Percentiles rank a stretch among this genome's conserved stretches.
Evolutionary conservation across 169 alveolate species (phyloP).

Genomic region (Eimeria necatrix): DNA sequence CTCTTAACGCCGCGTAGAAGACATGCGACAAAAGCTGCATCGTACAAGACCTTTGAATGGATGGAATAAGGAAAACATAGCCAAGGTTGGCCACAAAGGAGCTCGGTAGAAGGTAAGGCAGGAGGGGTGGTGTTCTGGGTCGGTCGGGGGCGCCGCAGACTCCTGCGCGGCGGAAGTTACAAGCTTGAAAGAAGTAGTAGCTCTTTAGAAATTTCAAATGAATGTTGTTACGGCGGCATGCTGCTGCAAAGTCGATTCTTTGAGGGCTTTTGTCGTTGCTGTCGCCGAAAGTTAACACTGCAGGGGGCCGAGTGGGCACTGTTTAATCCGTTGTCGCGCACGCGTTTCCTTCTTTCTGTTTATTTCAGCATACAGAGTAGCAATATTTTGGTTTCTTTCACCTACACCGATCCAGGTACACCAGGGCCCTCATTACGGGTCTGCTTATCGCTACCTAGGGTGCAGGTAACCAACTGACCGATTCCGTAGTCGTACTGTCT

Average conservation of each 20-base stretch:
- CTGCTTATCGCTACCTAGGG: no score
- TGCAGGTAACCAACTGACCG: no score
- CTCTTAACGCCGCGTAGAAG: no score
- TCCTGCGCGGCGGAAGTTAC: neutral
- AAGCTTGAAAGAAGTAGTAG: neutral
- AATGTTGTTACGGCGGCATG: constrained; percentile 5
- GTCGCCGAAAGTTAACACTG: neutral
- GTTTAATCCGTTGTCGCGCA: neutral
- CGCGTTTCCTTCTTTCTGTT: neutral
- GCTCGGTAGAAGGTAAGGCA: neutral
- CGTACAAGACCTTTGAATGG: no score
- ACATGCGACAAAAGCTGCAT: no score
- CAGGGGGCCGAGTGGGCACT: neutral
- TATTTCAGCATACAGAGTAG: neutral
- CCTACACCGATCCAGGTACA: neutral
- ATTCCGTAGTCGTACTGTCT: no score
- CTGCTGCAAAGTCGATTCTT: neutral
- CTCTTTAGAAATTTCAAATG: neutral
- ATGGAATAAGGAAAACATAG: no score
- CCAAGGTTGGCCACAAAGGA: neutral
- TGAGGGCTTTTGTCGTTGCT: neutral
- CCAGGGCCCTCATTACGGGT: no score
- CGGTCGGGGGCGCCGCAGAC: constrained; percentile 29
- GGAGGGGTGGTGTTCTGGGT: constrained; percentile 63
- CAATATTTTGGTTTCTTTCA: neutral